Conservation (phyloP, 768 basidiomycete genomes). For the Fomitopsis pulvina region DNA sequence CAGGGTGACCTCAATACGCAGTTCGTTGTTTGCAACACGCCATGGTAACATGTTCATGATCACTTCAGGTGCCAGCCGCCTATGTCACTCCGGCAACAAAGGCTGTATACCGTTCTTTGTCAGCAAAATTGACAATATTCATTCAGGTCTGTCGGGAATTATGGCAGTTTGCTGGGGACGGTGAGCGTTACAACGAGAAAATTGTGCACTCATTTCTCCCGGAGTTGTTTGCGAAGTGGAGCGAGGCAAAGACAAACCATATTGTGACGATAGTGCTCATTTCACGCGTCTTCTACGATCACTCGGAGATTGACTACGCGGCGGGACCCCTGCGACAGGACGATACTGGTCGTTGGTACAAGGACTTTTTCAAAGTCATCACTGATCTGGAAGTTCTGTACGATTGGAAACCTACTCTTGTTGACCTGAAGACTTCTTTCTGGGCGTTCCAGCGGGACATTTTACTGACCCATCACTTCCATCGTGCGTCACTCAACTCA, state of each 20-base stretch:
- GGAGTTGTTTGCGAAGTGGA: slow-evolving; percentile 80
- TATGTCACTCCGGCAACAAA: slow-evolving; percentile 80
- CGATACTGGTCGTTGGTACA: slow-evolving; percentile 77
- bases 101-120: slow-evolving; percentile 82
- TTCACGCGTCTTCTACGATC: slow-evolving; percentile 86
- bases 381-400: slow-evolving; percentile 84
- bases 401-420: slow-evolving; percentile 85
- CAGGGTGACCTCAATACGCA: background rate
- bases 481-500: slow-evolving; percentile 45
- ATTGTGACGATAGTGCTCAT: slow-evolving; percentile 92
- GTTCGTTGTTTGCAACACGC: too few relatives aligned
- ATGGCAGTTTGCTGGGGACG: slow-evolving; percentile 96
- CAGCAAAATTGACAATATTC: slow-evolving; percentile 88
- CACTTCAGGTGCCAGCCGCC: slow-evolving; percentile 69
- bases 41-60: background rate
- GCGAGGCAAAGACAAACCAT: slow-evolving; percentile 81
- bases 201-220: slow-evolving; percentile 97
- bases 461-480: slow-evolving; percentile 82
- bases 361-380: slow-evolving; percentile 95
- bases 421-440: slow-evolving; percentile 82
- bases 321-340: slow-evolving; percentile 75
- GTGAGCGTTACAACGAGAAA: slow-evolving; percentile 94
- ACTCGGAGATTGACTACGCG: slow-evolving; percentile 72
- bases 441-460: slow-evolving; percentile 92
- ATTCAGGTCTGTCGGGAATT: slow-evolving; percentile 95